Conservation (phyloP, 306 rosid species). For the Acacia acuminata region DNA sequence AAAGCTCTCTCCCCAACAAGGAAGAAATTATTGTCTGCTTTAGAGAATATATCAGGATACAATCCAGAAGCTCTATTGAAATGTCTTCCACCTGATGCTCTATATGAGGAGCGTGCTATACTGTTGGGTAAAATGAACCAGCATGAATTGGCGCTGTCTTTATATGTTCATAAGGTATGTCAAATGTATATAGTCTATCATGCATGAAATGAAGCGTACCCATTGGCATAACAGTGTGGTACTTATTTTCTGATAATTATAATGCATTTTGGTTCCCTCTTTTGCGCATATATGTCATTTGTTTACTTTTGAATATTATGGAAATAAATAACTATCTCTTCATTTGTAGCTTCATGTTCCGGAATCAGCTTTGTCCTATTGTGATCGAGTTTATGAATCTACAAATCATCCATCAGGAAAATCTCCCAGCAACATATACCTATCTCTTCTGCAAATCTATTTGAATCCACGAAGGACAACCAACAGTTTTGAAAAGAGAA, state of each 20-base stretch:
- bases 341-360: slow-evolving; percentile 79
- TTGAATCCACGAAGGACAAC: slow-evolving; percentile 86
- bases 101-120: slow-evolving; percentile 93
- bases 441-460: slow-evolving; percentile 84
- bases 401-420: slow-evolving; percentile 63
- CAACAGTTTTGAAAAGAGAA: slow-evolving; percentile 75
- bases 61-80: slow-evolving; percentile 80
- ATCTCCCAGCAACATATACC: slow-evolving; percentile 78
- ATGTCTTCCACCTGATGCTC: slow-evolving; percentile 83
- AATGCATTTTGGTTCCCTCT: slow-evolving; percentile 19
- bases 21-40: slow-evolving; percentile 82
- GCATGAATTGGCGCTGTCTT: slow-evolving; percentile 91
- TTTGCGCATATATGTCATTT: slow-evolving; percentile 22
- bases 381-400: slow-evolving; percentile 85
- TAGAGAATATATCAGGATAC: slow-evolving; percentile 85
- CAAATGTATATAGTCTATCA: not conserved
- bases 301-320: slow-evolving; percentile 20
- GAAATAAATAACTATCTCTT: slow-evolving; percentile 31
- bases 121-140: slow-evolving; percentile 94
- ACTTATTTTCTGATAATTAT: slow-evolving; percentile 24
- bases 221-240: not conserved
- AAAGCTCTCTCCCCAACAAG: slow-evolving; percentile 75
- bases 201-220: not conserved
- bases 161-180: slow-evolving; percentile 90
- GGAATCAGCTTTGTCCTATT: slow-evolving; percentile 85